Evolutionary conservation across 139 green algal genomes (phyloP), one percentile per base, ranked within the genome.

Genomic region (Chlamydomonas schloesseri): DNA sequence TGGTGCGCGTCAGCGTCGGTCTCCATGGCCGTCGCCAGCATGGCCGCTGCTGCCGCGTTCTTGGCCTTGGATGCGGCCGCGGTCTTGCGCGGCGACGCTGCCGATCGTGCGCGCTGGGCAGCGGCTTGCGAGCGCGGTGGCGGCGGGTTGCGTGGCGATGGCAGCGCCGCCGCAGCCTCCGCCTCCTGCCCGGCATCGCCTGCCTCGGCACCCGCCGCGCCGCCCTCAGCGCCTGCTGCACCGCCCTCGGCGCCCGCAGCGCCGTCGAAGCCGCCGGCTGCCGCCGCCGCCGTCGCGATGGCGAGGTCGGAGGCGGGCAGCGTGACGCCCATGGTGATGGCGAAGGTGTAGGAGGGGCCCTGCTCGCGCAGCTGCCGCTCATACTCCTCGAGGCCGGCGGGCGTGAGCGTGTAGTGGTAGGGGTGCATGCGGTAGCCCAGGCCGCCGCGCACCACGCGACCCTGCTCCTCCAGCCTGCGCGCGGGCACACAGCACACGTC

Each of bases 361-460:
- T 50, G 46, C 67, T 85, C 67, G 42, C 21, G 26, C 79, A 85
- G 79, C 79, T 75, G 67, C n/a, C 79, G 46, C 31, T 85, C 79
- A 50, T 85, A 85, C 42, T 85, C 79, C 47, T 68, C 29, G 26
- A 72, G 21, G 47, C 79, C 79, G 0, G 37, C 47, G 31, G 79
- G 79, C 47, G 79, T 85, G n/a, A 85, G 79, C 17, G 47, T 85
- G 79, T 85, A 85, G 79, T 75, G 11, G 67, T 77, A 85, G 47
- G 79, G 79, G 68, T 85, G 79, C 79, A 85, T 85, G 23, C 79
- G 79, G 79, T 85, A 85, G 67, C 79, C 79, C 67, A 69, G 31
- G 26, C 79, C 79, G 13, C 68, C 67, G 31, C 79, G 79, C 6
- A 69, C 55, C 46, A 85, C 79, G 60, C 64, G 64, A 67, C 79